Base-by-base conservation (phyloP, 2,329 filamentous ascomycete species). In the Fusarium pseudograminearum region DNA sequence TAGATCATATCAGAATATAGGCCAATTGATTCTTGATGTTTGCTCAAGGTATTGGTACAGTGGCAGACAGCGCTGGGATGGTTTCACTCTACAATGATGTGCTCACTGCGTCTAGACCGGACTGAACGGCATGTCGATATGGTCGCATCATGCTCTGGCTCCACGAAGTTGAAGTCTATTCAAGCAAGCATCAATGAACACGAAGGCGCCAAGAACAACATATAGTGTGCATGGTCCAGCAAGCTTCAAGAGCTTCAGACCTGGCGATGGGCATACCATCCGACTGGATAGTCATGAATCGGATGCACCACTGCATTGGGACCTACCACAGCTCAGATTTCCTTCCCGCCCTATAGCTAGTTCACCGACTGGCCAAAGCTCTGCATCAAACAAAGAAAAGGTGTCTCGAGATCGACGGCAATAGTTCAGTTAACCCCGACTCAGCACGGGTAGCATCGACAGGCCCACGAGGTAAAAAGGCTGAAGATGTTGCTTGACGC, bases 11-110 rank as follows among this genome's bases (percentile, higher is more conserved):
- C 58, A 57, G 26, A 61, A 58, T 33, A 22, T 44, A 58, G 56
- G 61, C 53, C 45, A 68, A 70, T 60, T 64, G 53, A 72, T 51
- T 56, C 45, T 42, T 63, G 38, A 60, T 50, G 50, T 55, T 42
- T 59, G 44, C 40, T 33, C 28, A 28, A 48, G 30, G 36, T 36
- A 26, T 42, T 16, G 22, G 22, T 30, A 56, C 31, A 36, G 57
- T 33, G 42, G 31, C 45, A 63, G 18, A 41, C 28, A 33, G 28
- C 28, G 26, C 22, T 62, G 20, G 47, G 14, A 12, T 40, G 14
- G 10, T 31, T 46, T 62, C 26, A 41, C 22, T 55, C 7, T 55
- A 16, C 50, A 63, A 20, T 28, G 33, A 40, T 54, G 53, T 20
- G n/a, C 34, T 44, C 26, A 31, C 36, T 55, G 57, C 26, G 51